Percentiles rank a stretch among this genome's conserved stretches.
Evolutionary conservation across 768 basidiomycete species (phyloP).

Genomic region (Agaricus subrufescens): DNA sequence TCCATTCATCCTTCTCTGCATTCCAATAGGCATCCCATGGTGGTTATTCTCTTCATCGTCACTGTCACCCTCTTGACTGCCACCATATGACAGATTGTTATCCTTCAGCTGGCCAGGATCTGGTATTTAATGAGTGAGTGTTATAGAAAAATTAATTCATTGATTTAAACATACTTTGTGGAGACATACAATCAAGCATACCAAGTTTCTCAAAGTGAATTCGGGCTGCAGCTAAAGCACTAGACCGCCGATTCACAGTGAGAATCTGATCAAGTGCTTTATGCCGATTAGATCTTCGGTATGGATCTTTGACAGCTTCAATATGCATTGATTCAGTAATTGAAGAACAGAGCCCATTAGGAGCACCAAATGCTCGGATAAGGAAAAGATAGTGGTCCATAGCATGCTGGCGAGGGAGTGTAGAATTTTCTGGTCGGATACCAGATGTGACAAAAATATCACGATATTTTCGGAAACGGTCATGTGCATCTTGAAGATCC

Average conservation of each 20-base stretch:
- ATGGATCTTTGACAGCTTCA: conserved; percentile 29
- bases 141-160: too few species aligned
- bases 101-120: too few species aligned
- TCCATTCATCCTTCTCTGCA: too few species aligned
- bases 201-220: conserved; percentile 11
- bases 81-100: too few species aligned
- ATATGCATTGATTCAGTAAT: conserved; percentile 30
- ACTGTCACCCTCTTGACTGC: too few species aligned
- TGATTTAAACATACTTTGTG: too few species aligned
- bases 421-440: conserved; percentile 10
- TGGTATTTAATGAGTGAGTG: too few species aligned
- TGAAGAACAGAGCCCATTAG: conserved; percentile 25
- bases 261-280: conserved; percentile 33
- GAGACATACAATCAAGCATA: too few species aligned
- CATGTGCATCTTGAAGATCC: conserved; percentile 13
- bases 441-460: conserved; percentile 21
- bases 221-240: conserved; percentile 22
- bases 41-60: too few species aligned
- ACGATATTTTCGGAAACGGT: conserved; percentile 23
- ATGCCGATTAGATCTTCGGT: conserved; percentile 23
- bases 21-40: too few species aligned
- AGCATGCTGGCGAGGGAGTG: conserved; percentile 20
- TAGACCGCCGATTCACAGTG: conserved; percentile 21
- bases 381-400: conserved; percentile 15
- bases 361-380: conserved; percentile 20